These are phyloP conservation scores for Trichocladium uniseriatum DNA, from an alignment of 495 filamentous ascomycete genomes.

Conservation along the genomic window DNA sequence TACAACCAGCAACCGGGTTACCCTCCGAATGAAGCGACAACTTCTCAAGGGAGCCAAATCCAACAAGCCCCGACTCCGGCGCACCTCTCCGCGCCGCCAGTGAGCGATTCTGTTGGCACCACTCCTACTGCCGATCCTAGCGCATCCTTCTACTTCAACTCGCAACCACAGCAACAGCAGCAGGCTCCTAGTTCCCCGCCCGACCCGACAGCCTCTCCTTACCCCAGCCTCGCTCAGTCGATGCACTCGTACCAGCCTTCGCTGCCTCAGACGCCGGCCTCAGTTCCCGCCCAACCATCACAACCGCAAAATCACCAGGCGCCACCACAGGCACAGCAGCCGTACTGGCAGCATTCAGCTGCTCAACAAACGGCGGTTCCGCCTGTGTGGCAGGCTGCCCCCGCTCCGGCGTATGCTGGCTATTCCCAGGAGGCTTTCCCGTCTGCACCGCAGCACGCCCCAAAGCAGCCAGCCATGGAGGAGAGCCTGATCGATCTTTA, in stretches of 20 bases:
- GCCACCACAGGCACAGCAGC: constrained; percentile 24
- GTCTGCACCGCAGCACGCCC: constrained; percentile 51
- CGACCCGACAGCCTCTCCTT: constrained; percentile 33
- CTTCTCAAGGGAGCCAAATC: constrained; percentile 22
- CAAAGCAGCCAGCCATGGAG: constrained; percentile 58
- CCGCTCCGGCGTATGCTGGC: constrained; percentile 38
- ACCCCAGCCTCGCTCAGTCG: constrained; percentile 36
- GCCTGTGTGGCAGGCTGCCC: constrained; percentile 38
- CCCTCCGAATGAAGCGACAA: constrained; percentile 20
- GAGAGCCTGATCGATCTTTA: constrained; percentile 87
- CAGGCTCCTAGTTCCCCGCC: constrained; percentile 26
- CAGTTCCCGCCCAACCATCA: constrained; percentile 29
- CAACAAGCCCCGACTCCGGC: constrained; percentile 28
- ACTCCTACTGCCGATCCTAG: constrained; percentile 37
- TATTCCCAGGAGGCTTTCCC: constrained; percentile 61
- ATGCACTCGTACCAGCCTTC: constrained; percentile 33
- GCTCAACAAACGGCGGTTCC: constrained; percentile 28
- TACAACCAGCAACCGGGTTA: constrained; percentile 32
- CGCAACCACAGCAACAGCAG: constrained; percentile 24
- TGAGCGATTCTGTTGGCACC: constrained; percentile 14
- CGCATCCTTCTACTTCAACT: constrained; percentile 43
- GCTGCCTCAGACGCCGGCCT: constrained; percentile 35
- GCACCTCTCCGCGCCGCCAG: constrained; percentile 14
- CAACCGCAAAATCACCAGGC: constrained; percentile 27
- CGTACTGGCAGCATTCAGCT: constrained; percentile 35